A percentile compares a stretch with the other conserved stretches of the same genome.
These are phyloP conservation scores for Theileria orientalis DNA, from an alignment of 169 alveolate species.

Conservation along the genomic window DNA sequence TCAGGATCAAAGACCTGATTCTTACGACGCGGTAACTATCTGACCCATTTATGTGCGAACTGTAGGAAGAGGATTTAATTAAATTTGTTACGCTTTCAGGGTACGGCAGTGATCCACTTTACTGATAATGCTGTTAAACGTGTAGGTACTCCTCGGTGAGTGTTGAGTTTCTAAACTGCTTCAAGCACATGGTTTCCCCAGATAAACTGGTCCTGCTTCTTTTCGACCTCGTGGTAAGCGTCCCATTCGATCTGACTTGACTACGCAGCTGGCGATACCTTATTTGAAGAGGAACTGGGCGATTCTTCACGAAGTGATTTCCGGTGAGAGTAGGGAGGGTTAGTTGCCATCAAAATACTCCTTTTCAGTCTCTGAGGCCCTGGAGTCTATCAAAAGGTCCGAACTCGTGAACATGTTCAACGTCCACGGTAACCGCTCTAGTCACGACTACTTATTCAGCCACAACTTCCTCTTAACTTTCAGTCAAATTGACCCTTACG, in stretches of 20 bases:
- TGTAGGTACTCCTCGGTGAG: constrained; percentile 12
- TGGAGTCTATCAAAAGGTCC: not conserved
- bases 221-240: not conserved
- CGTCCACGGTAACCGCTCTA: not conserved
- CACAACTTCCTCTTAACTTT: too few relatives aligned
- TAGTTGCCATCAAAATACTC: not conserved
- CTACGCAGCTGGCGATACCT: not conserved
- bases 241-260: not conserved
- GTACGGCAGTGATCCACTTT: too few relatives aligned
- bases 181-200: not conserved
- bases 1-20: not conserved
- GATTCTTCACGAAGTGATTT: not conserved
- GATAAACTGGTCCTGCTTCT: not conserved
- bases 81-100: constrained; percentile 20
- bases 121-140: too few relatives aligned
- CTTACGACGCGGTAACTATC: not conserved
- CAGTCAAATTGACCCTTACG: not conserved
- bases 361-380: not conserved
- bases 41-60: too few relatives aligned
- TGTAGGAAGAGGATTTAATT: constrained; percentile 27
- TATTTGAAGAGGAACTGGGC: constrained; percentile 11
- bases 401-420: not conserved
- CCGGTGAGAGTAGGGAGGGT: not conserved
- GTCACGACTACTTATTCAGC: too few relatives aligned
- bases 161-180: constrained; percentile 4